phyloP scores from a whole-genome alignment of 2,329 filamentous ascomycete species.

The Coniella vitis region DNA sequence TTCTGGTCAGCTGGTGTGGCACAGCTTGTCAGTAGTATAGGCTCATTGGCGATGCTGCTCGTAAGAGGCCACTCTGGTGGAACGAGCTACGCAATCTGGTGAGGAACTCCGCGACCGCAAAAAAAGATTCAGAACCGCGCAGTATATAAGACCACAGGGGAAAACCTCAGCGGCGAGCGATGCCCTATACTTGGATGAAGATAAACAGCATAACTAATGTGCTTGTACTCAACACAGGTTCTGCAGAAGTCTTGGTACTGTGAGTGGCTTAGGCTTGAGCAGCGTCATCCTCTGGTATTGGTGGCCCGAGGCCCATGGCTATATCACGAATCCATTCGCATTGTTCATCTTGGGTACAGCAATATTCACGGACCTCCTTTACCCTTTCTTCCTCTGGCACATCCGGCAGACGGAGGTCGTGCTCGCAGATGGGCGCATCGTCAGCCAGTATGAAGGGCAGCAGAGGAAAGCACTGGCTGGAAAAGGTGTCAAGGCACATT shows the following conservation, averaged over 20 bases:
- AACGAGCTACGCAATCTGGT: conserved; percentile 42
- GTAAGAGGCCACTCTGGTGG: conserved; percentile 42
- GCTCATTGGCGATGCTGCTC: conserved; percentile 36
- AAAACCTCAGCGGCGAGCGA: not conserved
- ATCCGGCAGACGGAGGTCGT: conserved; percentile 32
- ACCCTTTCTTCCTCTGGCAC: conserved; percentile 35
- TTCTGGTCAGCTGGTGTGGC: conserved; percentile 41
- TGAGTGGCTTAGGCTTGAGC: conserved; percentile 33
- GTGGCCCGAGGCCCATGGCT: conserved; percentile 45
- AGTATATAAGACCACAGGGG: too few relatives aligned
- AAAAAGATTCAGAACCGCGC: too few relatives aligned
- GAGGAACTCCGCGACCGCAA: conserved; percentile 22
- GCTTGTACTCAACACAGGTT: conserved; percentile 27
- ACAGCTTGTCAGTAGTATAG: conserved; percentile 35
- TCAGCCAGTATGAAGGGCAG: conserved; percentile 12
- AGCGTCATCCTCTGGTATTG: conserved; percentile 39
- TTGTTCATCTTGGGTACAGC: conserved; percentile 35
- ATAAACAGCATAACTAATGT: not conserved
- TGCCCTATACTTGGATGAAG: not conserved
- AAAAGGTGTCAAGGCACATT: not conserved
- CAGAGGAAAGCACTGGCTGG: not conserved
- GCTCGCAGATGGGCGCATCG: conserved; percentile 31
- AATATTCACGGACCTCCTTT: conserved; percentile 35
- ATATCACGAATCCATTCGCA: conserved; percentile 35
- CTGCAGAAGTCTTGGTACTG: conserved; percentile 34